Evolutionary conservation across 768 basidiomycete genomes (phyloP).

Genomic region (Trametes maxima): DNA sequence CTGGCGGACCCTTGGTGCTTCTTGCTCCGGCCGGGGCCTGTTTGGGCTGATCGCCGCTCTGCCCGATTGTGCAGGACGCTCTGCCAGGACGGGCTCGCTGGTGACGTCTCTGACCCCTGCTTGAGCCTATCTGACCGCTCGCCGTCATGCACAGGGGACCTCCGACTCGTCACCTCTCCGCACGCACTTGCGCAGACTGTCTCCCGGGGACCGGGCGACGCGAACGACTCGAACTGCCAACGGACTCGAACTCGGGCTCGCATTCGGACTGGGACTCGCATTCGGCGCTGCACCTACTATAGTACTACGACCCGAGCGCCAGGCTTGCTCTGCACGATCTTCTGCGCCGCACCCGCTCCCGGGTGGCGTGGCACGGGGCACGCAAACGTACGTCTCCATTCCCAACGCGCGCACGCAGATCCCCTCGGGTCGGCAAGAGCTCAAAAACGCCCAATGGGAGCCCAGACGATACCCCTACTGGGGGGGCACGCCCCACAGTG

Average conservation of each 20-base stretch:
- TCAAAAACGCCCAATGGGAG: background rate
- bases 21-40: conserved; percentile 3
- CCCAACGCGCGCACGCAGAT: background rate
- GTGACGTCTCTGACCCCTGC: background rate
- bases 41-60: background rate
- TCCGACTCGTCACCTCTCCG: no score
- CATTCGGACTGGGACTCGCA: no score
- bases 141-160: background rate
- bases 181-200: background rate
- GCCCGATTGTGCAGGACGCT: background rate
- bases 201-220: background rate
- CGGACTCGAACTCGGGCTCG: no score
- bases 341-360: background rate
- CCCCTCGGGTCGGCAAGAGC: background rate
- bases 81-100: background rate
- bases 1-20: background rate
- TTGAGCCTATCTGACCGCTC: background rate
- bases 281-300: no score
- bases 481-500: no score
- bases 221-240: background rate
- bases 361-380: background rate
- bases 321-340: no score
- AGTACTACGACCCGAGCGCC: no score
- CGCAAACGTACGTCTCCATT: background rate
- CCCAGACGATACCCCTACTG: no score